Percentiles rank a stretch among this genome's conserved stretches.
Evolutionary conservation across 1,284 basidiomycete genomes (phyloP).

Genomic region (Ganoderma leucocontextum): DNA sequence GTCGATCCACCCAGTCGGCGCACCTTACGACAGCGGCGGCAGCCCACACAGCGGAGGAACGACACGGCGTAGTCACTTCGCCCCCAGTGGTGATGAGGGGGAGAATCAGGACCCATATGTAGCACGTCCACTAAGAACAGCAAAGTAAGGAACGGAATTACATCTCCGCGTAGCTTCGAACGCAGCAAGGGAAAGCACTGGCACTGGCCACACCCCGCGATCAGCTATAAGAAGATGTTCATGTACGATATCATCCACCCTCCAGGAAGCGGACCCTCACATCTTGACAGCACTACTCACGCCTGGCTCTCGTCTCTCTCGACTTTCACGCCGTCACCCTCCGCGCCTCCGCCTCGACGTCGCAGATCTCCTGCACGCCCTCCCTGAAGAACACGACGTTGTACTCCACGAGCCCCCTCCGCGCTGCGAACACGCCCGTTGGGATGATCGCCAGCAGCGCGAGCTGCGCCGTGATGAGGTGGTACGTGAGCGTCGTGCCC

Average conservation of each 20-base stretch:
- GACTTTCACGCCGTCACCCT: conserved; percentile 15
- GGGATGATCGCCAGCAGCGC: conserved; percentile 86
- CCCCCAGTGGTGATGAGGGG: neutral
- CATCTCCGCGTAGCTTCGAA: neutral
- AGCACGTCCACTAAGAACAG: neutral
- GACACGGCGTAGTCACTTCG: neutral
- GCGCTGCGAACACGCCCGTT: conserved; percentile 79
- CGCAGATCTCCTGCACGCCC: conserved; percentile 79
- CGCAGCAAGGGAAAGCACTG: neutral
- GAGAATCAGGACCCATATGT: neutral
- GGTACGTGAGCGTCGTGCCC: conserved; percentile 84
- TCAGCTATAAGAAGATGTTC: neutral
- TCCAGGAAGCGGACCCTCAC: no score
- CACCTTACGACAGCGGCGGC: neutral
- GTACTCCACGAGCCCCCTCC: conserved; percentile 89
- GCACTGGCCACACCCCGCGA: neutral
- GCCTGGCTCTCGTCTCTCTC: neutral
- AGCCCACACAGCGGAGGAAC: neutral
- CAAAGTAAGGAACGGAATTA: neutral
- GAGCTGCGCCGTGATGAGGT: conserved; percentile 84
- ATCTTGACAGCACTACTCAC: neutral
- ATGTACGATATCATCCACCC: neutral
- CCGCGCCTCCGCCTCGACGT: conserved; percentile 68
- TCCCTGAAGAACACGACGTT: conserved; percentile 91
- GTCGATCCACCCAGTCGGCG: neutral